Evolutionary conservation across 306 rosid genomes (phyloP), one percentile per base, ranked within the genome.

Genomic region (Alnus rubra): DNA sequence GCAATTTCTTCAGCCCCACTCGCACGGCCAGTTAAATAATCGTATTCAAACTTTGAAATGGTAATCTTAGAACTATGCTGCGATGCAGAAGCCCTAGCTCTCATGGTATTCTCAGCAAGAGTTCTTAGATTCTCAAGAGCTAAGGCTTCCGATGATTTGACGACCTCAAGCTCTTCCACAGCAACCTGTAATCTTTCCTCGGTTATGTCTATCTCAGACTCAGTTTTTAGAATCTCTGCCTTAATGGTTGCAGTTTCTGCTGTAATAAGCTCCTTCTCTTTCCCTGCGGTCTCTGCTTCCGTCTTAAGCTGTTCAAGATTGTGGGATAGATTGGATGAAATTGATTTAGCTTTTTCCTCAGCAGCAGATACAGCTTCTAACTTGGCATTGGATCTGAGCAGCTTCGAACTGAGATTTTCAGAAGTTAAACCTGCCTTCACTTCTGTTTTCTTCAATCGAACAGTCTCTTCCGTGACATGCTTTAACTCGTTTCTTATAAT

Each of bases 31-130:
- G 89, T 89, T 63, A 93, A 84, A 76, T 93, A 95, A 72, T 93
- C 91, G 1, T 90, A 88, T 70, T 95, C 99, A 69, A 93, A 95
- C 79, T 85, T 90, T 33, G 98, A 91, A 72, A 95, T 93, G 11
- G 90, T 89, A 71, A 92, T 90, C 53, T 71, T 45, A 53, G 99
- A 88, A 72, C 88, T 82, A 64, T 88, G 82, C 33, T 87, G 81
- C 75, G 88, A 84, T 72, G 86, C 84, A 70, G 74, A 47, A 69
- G 89, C 89, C 82, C 98, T 85, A 56, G 84, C 83, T 74, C 56
- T 86, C 92, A 88, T 77, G 6, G 97, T 78, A 7, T 69, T 82
- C 80, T 90, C 94, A 7, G 85, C 78, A 31, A 88, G 90, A n/a
- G 74, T 79, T 74, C 85, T 85, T 69, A 95, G 90, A 71, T 89